These are phyloP conservation scores for Pyrenula massariospora DNA, from an alignment of 495 filamentous ascomycete species.

Conservation along the genomic window DNA sequence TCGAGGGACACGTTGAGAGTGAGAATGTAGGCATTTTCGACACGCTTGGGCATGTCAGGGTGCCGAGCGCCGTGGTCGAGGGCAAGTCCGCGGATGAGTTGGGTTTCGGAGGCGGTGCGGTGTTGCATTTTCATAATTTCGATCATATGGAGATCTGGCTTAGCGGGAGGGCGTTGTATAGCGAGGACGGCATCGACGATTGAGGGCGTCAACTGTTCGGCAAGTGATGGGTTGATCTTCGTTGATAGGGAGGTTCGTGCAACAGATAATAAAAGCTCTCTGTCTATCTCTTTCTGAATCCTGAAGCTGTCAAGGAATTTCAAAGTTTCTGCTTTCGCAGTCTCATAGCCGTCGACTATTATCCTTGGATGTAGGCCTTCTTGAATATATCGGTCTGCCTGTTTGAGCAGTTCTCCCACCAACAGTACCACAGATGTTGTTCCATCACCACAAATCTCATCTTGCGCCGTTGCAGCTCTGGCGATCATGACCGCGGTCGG, in stretches of 20 bases:
- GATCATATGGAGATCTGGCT: slow-evolving; percentile 97
- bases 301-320: slow-evolving; percentile 98
- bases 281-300: slow-evolving; percentile 71
- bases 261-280: slow-evolving; percentile 87
- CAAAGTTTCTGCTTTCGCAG: slow-evolving; percentile 84
- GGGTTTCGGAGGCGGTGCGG: slow-evolving; percentile 87
- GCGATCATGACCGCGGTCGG: slow-evolving; percentile 97
- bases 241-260: slow-evolving; percentile 91
- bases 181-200: slow-evolving; percentile 94
- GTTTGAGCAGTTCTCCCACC: slow-evolving; percentile 94
- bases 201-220: slow-evolving; percentile 79
- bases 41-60: slow-evolving; percentile 93
- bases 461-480: slow-evolving; percentile 90
- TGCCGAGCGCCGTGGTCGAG: slow-evolving; percentile 94
- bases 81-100: slow-evolving; percentile 84
- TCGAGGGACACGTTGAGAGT: slow-evolving; percentile 94
- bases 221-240: slow-evolving; percentile 79
- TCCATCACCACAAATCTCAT: slow-evolving; percentile 96
- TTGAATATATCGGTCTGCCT: slow-evolving; percentile 86
- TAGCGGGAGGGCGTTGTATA: slow-evolving; percentile 79
- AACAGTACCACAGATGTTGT: slow-evolving; percentile 93
- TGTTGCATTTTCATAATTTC: slow-evolving; percentile 99
- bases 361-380: slow-evolving; percentile 93
- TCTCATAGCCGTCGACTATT: slow-evolving; percentile 95
- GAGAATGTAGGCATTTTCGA: slow-evolving; percentile 92